These are phyloP conservation scores for Schwanniomyces etchellsii DNA, from an alignment of 1,139 yeast genomes.

Conservation along the genomic window DNA sequence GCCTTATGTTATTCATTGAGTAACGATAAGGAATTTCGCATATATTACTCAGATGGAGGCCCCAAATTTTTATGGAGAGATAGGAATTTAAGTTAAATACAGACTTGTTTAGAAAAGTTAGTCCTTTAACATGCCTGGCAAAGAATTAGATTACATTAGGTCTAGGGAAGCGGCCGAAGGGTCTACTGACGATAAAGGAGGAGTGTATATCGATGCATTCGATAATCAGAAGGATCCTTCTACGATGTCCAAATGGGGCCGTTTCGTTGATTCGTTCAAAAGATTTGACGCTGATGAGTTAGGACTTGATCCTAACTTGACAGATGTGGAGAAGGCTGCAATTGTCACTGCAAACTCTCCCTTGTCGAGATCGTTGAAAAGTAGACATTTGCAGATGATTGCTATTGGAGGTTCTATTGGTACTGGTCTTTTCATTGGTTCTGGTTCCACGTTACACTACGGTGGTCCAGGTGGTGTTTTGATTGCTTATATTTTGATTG, in stretches of 20 bases:
- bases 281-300: constrained; percentile 41
- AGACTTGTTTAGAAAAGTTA: neutral
- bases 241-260: constrained; percentile 27
- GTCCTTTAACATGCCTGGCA: constrained; percentile 29
- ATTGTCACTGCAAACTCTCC: constrained; percentile 66
- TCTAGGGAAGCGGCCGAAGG: constrained; percentile 30
- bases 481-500: constrained; percentile 50
- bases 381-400: constrained; percentile 71
- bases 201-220: constrained; percentile 38
- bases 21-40: neutral
- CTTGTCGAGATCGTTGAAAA: constrained; percentile 55
- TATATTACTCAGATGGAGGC: neutral
- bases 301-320: constrained; percentile 49
- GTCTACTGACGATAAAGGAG: constrained; percentile 35
- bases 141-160: constrained; percentile 38
- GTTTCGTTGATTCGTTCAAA: constrained; percentile 52
- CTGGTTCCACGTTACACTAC: constrained; percentile 46
- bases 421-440: constrained; percentile 69
- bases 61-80: constrained; percentile 2
- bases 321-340: constrained; percentile 67
- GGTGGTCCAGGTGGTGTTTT: constrained; percentile 81
- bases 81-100: neutral
- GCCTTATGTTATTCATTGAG: neutral
- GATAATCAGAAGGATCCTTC: constrained; percentile 24
- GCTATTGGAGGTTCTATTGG: constrained; percentile 89